Percentiles rank a stretch among this genome's conserved stretches.
phyloP scores from a whole-genome alignment of 2,329 filamentous ascomycete species.

The Sporothrix pseudoabietina region DNA sequence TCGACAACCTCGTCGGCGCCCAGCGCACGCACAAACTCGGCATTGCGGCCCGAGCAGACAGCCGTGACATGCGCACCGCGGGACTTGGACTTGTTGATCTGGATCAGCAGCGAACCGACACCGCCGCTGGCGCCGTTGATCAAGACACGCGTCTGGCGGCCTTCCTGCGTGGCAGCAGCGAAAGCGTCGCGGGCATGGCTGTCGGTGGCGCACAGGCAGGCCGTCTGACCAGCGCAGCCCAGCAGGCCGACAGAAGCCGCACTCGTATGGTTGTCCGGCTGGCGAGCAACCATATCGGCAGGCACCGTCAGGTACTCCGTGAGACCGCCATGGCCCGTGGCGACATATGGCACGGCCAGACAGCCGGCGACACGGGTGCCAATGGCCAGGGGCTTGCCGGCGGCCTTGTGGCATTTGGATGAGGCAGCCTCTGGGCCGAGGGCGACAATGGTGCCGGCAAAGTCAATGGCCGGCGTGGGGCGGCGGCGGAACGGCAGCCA shows the following conservation, averaged over 20 bases:
- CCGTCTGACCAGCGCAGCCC: constrained; percentile 44
- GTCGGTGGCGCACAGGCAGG: constrained; percentile 38
- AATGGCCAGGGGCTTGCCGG: constrained; percentile 30
- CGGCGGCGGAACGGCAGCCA: constrained; percentile 41
- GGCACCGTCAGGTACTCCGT: constrained; percentile 44
- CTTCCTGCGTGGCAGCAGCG: constrained; percentile 36
- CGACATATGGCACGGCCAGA: constrained; percentile 38
- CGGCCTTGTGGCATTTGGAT: constrained; percentile 1
- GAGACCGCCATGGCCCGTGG: constrained; percentile 41
- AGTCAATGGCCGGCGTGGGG: constrained; percentile 42
- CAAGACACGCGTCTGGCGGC: constrained; percentile 45
- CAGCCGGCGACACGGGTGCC: constrained; percentile 42
- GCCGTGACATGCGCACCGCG: constrained; percentile 48
- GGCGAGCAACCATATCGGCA: constrained; percentile 37
- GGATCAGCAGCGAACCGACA: constrained; percentile 51
- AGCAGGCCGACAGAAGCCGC: constrained; percentile 38
- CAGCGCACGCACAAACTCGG: constrained; percentile 48
- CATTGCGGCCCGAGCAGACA: constrained; percentile 53
- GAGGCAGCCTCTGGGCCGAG: constrained; percentile 35
- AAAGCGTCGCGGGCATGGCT: constrained; percentile 32
- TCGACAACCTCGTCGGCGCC: constrained; percentile 54
- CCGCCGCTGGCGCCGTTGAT: constrained; percentile 56
- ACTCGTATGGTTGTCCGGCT: constrained; percentile 34
- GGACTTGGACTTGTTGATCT: constrained; percentile 43
- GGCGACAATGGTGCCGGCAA: constrained; percentile 42